Evolutionary conservation across 2,329 filamentous ascomycete genomes (phyloP), one percentile per base, ranked within the genome.

Genomic region (Apiospora hydei): DNA sequence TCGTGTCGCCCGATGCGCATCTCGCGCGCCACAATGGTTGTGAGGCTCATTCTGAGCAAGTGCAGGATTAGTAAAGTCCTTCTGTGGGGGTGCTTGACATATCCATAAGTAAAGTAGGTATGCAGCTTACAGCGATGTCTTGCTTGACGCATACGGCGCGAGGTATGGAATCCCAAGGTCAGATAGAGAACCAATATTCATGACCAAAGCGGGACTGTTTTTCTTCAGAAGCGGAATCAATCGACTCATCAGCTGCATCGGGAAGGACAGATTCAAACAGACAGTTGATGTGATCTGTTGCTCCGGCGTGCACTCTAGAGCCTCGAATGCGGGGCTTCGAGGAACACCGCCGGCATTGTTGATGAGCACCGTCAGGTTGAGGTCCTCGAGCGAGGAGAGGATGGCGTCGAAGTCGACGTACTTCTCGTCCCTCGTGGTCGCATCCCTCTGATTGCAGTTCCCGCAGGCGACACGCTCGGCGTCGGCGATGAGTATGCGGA

Each of bases 331-430:
- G 4, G 80, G 77, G 71, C 80, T 69, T 16, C 73, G 70, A 3
- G 75, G 71, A 4, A 75, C 78, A 14, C 86, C 86, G 30, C 88
- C 88, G 0, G 88, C 85, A 77, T 90, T 90, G 79, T 90, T 90
- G 75, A 90, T 78, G 34, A 90, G 80, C 3, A 90, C 79, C 0
- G 85, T 88, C 44, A 91, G 79, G 72, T 85, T 78, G 41, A 86
- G 76, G 69, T 80, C 81, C 61, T 75, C 72, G 49, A 77, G 73
- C 7, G 80, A 76, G 13, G 64, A 34, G 68, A 71, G 10, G 30
- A 69, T 5, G 43, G 67, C 44, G 26, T 49, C 67, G n/a, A 69
- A 47, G 46, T 69, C 67, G 21, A 46, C 43, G 11, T n/a, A 13
- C 10, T 51, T 51, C 47, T 13, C 47, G 47, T 4, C 47, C 47